These are phyloP conservation scores for Nepenthes gracilis DNA, from an alignment of 148 eudicot species.

Conservation along the genomic window DNA sequence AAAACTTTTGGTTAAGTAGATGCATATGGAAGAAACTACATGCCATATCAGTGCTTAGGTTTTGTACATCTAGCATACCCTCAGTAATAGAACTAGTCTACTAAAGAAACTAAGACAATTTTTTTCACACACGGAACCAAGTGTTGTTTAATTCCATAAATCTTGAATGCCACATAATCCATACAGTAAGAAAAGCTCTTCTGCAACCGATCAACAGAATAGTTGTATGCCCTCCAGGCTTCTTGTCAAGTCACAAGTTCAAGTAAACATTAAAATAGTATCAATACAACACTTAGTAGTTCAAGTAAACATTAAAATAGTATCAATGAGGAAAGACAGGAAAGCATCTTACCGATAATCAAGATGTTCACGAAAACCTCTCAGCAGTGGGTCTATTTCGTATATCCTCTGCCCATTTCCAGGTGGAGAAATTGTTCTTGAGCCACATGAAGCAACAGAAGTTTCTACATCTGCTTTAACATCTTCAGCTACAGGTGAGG, in stretches of 20 bases:
- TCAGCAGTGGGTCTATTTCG: conserved; percentile 70
- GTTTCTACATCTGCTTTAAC: conserved; percentile 13
- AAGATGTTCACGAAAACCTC: conserved; percentile 57
- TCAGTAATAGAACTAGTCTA: too few species aligned
- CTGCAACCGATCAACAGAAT: neutral
- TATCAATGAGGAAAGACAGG: neutral
- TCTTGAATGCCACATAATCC: too few species aligned
- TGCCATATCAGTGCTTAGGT: too few species aligned
- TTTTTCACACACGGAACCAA: too few species aligned
- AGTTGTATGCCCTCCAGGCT: neutral
- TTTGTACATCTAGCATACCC: too few species aligned
- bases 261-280: too few species aligned
- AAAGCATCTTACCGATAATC: conserved; percentile 65
- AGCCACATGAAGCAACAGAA: conserved; percentile 14
- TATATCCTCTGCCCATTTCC: conserved; percentile 79
- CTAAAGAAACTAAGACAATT: too few species aligned
- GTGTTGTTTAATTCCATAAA: too few species aligned
- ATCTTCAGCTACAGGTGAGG: conserved; percentile 21
- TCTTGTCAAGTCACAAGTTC: neutral
- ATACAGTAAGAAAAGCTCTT: neutral
- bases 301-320: too few species aligned
- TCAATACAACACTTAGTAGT: too few species aligned
- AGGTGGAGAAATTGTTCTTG: conserved; percentile 64
- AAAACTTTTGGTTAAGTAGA: too few species aligned
- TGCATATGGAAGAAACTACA: too few species aligned